These are phyloP conservation scores for Aspergillus indologenus DNA, from an alignment of 495 filamentous ascomycete genomes.

Conservation along the genomic window DNA sequence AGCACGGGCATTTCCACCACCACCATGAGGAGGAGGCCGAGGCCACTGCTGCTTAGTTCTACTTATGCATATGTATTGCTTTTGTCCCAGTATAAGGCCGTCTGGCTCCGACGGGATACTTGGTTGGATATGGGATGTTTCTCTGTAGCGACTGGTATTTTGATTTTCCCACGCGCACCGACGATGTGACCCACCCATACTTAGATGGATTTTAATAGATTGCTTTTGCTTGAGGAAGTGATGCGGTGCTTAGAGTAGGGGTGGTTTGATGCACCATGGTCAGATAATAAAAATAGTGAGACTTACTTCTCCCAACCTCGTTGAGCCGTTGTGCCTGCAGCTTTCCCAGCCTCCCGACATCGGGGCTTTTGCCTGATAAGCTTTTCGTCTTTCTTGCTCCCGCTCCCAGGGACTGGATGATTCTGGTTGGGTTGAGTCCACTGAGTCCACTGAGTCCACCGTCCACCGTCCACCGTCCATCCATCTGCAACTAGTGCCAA, in stretches of 20 bases:
- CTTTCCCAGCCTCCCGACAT: not conserved
- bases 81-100: not conserved
- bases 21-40: slow-evolving; percentile 13
- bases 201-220: slow-evolving; percentile 8
- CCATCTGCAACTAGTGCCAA: not conserved
- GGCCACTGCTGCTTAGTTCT: slow-evolving; percentile 16
- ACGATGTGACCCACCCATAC: not conserved
- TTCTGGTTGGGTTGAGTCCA: too few species aligned
- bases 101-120: not conserved
- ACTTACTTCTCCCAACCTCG: too few species aligned
- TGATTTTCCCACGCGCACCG: not conserved
- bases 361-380: too few species aligned
- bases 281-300: too few species aligned
- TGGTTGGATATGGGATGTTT: slow-evolving; percentile 8
- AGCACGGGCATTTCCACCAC: slow-evolving; percentile 18
- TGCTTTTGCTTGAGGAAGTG: not conserved
- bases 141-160: slow-evolving; percentile 3
- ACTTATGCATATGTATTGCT: not conserved
- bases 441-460: too few species aligned
- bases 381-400: not conserved
- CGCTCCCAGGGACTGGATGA: not conserved
- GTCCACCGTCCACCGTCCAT: too few species aligned
- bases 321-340: not conserved
- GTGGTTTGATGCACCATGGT: too few species aligned
- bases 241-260: too few species aligned